phyloP scores from a whole-genome alignment of 208 protist genomes.

The Leishmania martiniquensis region DNA sequence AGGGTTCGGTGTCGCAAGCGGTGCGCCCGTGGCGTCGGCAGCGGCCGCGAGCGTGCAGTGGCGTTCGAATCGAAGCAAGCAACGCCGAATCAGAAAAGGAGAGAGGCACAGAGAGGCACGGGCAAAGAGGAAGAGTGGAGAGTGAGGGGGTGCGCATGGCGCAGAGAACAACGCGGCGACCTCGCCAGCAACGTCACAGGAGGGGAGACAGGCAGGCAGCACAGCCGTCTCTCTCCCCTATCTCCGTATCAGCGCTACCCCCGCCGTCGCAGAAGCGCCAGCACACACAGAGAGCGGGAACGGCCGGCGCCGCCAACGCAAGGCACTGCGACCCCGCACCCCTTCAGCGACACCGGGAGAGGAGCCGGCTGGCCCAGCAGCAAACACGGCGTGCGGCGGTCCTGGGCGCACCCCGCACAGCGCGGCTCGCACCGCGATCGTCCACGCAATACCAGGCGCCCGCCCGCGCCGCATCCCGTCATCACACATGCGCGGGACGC shows the following conservation, averaged over 20 bases:
- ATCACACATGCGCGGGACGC: not conserved
- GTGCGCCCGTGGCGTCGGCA: not conserved
- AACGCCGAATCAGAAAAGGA: not conserved
- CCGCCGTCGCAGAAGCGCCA: not conserved
- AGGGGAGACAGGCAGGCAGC: not conserved
- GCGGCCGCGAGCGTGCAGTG: not conserved
- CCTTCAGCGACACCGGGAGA: not conserved
- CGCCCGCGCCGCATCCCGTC: not conserved
- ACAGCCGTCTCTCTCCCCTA: not conserved
- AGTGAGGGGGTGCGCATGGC: not conserved
- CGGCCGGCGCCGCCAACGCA: not conserved
- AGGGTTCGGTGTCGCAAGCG: not conserved
- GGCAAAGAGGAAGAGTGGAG: not conserved
- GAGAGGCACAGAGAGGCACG: not conserved
- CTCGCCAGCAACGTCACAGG: not conserved
- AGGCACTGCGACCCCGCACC: not conserved
- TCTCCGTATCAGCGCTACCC: not conserved
- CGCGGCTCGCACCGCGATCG: not conserved
- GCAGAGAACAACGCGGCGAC: not conserved
- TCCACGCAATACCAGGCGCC: not conserved
- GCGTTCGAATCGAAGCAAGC: not conserved
- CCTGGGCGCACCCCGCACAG: not conserved
- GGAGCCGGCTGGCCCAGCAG: not conserved
- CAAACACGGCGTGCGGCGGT: not conserved
- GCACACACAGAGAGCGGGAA: not conserved